phyloP scores from a whole-genome alignment of 164 flowering plant species.

The Vitis labrusca region DNA sequence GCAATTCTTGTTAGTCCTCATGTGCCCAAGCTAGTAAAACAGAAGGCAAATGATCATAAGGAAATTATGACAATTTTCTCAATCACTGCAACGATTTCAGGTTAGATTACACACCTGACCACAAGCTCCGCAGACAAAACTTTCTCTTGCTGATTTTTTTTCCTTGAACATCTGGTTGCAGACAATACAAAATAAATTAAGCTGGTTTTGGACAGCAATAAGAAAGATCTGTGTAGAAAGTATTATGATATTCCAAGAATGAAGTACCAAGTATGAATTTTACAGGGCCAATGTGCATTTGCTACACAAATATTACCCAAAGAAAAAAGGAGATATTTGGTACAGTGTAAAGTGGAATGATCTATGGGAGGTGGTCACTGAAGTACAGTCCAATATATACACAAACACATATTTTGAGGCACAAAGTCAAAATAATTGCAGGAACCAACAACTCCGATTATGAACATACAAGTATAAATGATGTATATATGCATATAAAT shows the following conservation, averaged over 20 bases:
- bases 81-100: neutral
- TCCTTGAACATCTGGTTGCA: conserved; percentile 60
- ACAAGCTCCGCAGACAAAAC: conserved; percentile 92
- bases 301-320: too few relatives aligned
- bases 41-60: neutral
- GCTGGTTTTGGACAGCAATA: neutral
- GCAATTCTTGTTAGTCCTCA: conserved; percentile 98
- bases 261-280: neutral
- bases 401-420: neutral
- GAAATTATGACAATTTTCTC: neutral
- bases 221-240: neutral
- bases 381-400: too few relatives aligned
- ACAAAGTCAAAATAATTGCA: neutral
- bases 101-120: conserved; percentile 67
- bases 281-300: too few relatives aligned
- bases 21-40: conserved; percentile 77
- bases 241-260: neutral
- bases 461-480: too few relatives aligned
- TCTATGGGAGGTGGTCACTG: too few relatives aligned
- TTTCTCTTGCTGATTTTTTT: conserved; percentile 85
- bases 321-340: too few relatives aligned
- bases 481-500: too few relatives aligned
- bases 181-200: neutral
- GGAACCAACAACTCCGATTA: neutral
- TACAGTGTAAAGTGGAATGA: too few relatives aligned